A percentile compares a stretch with the other conserved stretches of the same genome.
Conservation (phyloP, 106 monocot species). For the Phalaenopsis aphrodite region DNA sequence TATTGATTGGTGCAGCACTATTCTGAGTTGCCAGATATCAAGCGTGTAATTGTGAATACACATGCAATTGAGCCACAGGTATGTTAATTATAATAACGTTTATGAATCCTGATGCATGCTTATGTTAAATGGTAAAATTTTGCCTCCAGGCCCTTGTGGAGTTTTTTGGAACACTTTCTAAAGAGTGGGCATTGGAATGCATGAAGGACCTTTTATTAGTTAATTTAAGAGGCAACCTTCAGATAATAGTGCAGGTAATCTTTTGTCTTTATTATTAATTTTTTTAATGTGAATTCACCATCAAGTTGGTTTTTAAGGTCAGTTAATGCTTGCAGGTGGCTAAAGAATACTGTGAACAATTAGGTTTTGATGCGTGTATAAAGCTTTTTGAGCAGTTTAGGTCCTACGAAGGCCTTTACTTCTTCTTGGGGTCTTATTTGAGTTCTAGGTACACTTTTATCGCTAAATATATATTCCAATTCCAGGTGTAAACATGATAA, state of each 20-base stretch:
- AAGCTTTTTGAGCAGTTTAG: constrained; percentile 29
- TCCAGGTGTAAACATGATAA: not conserved
- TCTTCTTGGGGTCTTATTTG: constrained; percentile 92
- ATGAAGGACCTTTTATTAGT: constrained; percentile 97
- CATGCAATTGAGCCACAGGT: constrained; percentile 99
- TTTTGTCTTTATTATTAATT: not conserved
- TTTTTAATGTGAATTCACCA: not conserved
- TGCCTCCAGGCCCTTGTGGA: constrained; percentile 74
- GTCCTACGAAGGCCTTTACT: constrained; percentile 37
- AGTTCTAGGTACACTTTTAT: constrained; percentile 68
- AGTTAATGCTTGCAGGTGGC: constrained; percentile 49
- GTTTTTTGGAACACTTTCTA: constrained; percentile 97
- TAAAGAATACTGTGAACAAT: constrained; percentile 95
- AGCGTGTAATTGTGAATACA: constrained; percentile 96
- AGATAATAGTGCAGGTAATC: constrained; percentile 93
- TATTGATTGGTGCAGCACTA: constrained; percentile 63
- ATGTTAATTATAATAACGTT: constrained; percentile 15
- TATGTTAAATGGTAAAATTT: not conserved
- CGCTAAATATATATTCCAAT: no score
- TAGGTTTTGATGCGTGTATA: constrained; percentile 64
- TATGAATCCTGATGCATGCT: not conserved
- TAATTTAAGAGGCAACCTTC: constrained; percentile 97
- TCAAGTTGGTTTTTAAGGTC: constrained; percentile 3
- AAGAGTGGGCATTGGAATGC: constrained; percentile 97
- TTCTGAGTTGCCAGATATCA: constrained; percentile 89